Evolutionary conservation across 495 filamentous ascomycete genomes (phyloP).

Genomic region (Apiosordaria backusii): DNA sequence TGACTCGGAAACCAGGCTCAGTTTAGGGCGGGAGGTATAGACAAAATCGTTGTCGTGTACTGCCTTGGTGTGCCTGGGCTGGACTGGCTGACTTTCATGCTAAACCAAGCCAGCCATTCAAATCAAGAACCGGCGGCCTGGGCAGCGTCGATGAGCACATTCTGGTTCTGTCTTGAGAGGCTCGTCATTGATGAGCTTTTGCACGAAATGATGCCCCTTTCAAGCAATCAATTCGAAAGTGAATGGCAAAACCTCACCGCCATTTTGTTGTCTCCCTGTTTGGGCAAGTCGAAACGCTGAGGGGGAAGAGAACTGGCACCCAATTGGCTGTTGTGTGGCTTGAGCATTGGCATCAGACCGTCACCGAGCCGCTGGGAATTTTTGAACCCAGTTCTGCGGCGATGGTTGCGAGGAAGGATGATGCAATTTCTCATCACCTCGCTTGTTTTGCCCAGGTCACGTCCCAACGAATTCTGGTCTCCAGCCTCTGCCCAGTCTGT

Average conservation of each 20-base stretch:
- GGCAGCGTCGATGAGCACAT: not conserved
- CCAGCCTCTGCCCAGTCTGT: not conserved
- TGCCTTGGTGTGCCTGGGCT: no score
- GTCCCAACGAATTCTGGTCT: not conserved
- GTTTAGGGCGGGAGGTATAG: no score
- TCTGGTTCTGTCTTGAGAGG: no score
- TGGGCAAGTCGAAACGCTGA: not conserved
- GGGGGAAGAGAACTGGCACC: not conserved
- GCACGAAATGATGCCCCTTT: no score
- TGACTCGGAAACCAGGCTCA: no score
- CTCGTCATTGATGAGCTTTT: not conserved
- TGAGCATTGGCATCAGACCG: not conserved
- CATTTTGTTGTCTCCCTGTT: not conserved
- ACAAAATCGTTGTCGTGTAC: no score
- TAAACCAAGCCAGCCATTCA: no score
- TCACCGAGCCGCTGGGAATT: not conserved
- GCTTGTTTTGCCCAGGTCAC: not conserved
- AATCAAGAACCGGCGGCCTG: no score
- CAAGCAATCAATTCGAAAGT: not conserved
- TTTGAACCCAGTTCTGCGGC: not conserved
- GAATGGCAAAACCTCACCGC: not conserved
- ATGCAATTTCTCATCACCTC: conserved; percentile 3
- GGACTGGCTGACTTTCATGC: no score
- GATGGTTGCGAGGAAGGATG: not conserved
- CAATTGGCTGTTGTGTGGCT: not conserved